phyloP scores from a whole-genome alignment of 495 filamentous ascomycete genomes.

The Aspergillus homomorphus region DNA sequence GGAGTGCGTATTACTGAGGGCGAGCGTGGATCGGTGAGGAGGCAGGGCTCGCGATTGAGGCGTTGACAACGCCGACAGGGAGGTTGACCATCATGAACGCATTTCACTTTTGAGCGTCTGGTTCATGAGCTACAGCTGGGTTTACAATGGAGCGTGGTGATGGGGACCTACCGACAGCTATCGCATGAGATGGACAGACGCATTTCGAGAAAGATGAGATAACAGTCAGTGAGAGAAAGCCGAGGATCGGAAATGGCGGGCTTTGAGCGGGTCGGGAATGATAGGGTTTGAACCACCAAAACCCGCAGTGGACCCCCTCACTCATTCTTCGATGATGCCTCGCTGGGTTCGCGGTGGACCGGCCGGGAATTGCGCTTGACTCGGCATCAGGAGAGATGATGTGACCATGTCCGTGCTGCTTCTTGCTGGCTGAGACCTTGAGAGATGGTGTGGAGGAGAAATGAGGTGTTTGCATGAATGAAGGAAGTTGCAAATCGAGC shows the following conservation, averaged over 20 bases:
- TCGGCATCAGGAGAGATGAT: no score
- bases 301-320: no score
- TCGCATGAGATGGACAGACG: constrained; percentile 44
- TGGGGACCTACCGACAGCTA: constrained; percentile 34
- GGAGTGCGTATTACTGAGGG: neutral
- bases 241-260: neutral
- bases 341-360: no score
- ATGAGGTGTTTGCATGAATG: no score
- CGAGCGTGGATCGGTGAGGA: constrained; percentile 33
- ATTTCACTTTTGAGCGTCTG: constrained; percentile 45
- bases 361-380: no score
- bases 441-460: no score
- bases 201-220: constrained; percentile 19
- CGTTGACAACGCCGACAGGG: constrained; percentile 40
- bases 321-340: no score
- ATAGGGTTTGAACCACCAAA: no score
- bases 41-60: constrained; percentile 24
- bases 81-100: constrained; percentile 37
- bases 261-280: neutral
- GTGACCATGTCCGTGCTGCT: no score
- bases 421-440: no score
- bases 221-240: neutral
- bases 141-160: neutral
- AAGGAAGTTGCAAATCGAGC: no score
- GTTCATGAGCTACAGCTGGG: neutral